Conservation (phyloP, 352 stramenopile species). For the Pythium sp. region DNA sequence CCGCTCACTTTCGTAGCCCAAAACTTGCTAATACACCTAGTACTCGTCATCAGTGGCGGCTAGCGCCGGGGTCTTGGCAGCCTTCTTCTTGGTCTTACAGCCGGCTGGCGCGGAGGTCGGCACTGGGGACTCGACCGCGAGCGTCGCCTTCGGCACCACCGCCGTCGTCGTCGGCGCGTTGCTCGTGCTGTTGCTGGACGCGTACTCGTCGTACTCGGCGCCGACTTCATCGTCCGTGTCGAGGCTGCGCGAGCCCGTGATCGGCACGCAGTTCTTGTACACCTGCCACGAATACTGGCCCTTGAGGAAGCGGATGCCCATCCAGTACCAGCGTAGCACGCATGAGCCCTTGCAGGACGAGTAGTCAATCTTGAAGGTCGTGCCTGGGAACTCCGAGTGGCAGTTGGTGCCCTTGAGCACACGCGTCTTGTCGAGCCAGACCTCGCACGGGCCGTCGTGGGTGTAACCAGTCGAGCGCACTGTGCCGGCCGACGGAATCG, state of each 20-base stretch:
- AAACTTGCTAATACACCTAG: no score
- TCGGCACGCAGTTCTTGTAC: conserved; percentile 42
- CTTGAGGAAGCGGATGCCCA: conserved; percentile 40
- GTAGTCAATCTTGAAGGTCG: conserved; percentile 35
- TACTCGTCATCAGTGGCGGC: no score
- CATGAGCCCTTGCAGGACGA: conserved; percentile 29
- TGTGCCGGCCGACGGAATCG: conserved; percentile 2
- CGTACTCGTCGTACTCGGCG: background rate
- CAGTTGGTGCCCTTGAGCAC: conserved; percentile 28
- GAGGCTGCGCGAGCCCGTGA: conserved; percentile 1
- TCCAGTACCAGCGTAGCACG: conserved; percentile 42
- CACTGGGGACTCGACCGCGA: no score
- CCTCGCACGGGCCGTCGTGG: conserved; percentile 40
- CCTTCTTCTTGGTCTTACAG: no score
- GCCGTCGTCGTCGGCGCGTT: no score
- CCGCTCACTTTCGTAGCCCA: no score
- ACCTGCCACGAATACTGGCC: conserved; percentile 57
- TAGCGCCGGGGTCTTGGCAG: no score
- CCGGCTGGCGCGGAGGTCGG: no score
- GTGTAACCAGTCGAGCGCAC: conserved; percentile 45
- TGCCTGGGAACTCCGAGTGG: conserved; percentile 21
- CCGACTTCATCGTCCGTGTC: background rate
- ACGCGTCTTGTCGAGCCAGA: conserved; percentile 31
- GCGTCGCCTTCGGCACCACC: no score
- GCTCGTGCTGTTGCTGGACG: no score